Evolutionary conservation across 345 rosid genomes (phyloP).

Genomic region (Psidium guajava): DNA sequence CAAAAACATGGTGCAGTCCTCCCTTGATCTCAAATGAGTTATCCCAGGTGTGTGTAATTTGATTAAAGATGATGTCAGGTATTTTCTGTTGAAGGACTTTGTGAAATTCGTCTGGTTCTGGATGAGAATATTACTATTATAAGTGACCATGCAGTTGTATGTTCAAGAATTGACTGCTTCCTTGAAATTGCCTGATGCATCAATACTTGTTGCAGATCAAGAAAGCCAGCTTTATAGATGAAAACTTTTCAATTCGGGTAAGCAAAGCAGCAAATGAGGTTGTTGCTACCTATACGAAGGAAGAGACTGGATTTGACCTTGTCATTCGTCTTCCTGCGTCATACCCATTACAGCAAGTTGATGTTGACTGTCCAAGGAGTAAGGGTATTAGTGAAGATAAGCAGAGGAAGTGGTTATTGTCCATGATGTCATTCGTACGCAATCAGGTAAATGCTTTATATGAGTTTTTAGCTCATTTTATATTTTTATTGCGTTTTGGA

Average conservation of each 20-base stretch:
- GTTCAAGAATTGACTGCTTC: not conserved
- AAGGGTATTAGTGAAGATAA: conserved; percentile 88
- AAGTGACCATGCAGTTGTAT: not conserved
- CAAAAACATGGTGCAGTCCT: conserved; percentile 94
- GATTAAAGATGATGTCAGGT: not conserved
- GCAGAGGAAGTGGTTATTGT: conserved; percentile 97
- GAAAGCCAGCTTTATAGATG: conserved; percentile 74
- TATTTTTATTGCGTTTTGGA: not conserved
- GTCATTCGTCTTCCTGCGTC: conserved; percentile 84
- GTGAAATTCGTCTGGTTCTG: not conserved
- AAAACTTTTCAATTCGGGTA: conserved; percentile 67
- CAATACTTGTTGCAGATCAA: conserved; percentile 55
- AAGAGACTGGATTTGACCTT: conserved; percentile 92
- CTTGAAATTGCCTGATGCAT: not conserved
- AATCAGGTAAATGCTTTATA: conserved; percentile 52
- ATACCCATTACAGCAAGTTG: conserved; percentile 77
- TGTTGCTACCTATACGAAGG: conserved; percentile 89
- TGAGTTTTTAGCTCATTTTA: not conserved
- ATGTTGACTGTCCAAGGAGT: conserved; percentile 78
- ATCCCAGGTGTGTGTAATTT: conserved; percentile 56
- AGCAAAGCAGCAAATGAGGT: conserved; percentile 95
- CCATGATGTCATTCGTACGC: conserved; percentile 84
- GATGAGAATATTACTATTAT: not conserved
- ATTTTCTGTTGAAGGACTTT: not conserved
- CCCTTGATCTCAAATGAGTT: conserved; percentile 60